phyloP scores from a whole-genome alignment of 2,329 filamentous ascomycete genomes.

The Botryotinia narcissicola region DNA sequence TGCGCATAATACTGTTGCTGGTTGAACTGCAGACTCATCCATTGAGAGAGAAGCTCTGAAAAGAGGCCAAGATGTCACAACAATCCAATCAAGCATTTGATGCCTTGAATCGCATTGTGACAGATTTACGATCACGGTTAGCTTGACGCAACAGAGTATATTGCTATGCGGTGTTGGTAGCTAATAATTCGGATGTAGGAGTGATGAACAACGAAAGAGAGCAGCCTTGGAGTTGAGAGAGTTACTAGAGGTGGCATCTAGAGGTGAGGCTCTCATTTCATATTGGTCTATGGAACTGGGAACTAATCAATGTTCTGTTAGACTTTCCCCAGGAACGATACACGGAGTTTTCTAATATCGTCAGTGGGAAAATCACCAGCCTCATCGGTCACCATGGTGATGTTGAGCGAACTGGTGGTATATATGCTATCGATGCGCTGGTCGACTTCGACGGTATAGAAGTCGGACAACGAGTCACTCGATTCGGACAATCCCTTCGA shows the following conservation, averaged over 20 bases:
- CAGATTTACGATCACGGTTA: conserved; percentile 37
- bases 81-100: conserved; percentile 35
- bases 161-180: background rate
- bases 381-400: conserved; percentile 85
- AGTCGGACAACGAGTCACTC: conserved; percentile 85
- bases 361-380: conserved; percentile 63
- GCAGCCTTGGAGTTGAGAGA: conserved; percentile 39
- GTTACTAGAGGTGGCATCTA: conserved; percentile 37
- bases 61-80: conserved; percentile 38
- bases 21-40: conserved; percentile 18
- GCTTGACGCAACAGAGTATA: conserved; percentile 26
- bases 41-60: conserved; percentile 21
- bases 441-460: conserved; percentile 98
- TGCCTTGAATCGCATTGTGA: conserved; percentile 35
- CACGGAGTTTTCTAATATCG: conserved; percentile 63
- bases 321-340: conserved; percentile 84
- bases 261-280: conserved; percentile 31
- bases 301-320: conserved; percentile 34
- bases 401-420: conserved; percentile 84
- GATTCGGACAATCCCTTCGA: conserved; percentile 88
- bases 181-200: conserved; percentile 26
- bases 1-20: conserved; percentile 27
- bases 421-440: conserved; percentile 86
- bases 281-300: background rate
- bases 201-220: conserved; percentile 38